Base-by-base conservation (phyloP, 1,139 yeast species). In the Lodderomyces metapsilosis region DNA sequence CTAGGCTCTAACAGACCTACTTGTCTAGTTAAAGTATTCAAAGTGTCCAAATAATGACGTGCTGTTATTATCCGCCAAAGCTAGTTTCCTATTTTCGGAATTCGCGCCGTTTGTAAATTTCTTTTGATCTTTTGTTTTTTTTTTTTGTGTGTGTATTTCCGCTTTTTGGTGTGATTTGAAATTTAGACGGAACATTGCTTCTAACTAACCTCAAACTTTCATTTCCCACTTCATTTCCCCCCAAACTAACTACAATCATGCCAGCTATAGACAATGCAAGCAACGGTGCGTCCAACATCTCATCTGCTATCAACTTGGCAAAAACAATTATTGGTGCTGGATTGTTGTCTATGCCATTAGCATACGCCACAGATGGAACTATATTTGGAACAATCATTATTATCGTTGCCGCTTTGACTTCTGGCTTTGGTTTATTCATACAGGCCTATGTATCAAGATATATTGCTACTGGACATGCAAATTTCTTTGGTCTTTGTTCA, bases 291-390 rank as follows among this genome's bases (percentile, higher is more conserved):
- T 58, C 68, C n/a, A 52, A 59, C 16, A 51, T 66, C 5, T 80
- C 85, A 2, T 80, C 86, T 1, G 60, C 74, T 21, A 62, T 84
- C 34, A 82, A 82, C 52, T 66, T 86, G 42, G 70, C 81, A 43
- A 85, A 85, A 58, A 85, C 92, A 6, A 83, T 85, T 43, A 74
- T 84, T 13, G 96, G 98, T 3, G 96, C 98, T 0, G 98, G 98
- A 0, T 76, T 92, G 51, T 76, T 92, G 43, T 96, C 97, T 12
- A 84, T 94, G 71, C 98, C 98, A 1, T 84, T 78, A 54, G 95
- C 97, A 0, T 84, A 87, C 60, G 74, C 81, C 42, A 80, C 91
- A n/a, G 95, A 91, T 58, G 96, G 97, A 2, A 61, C 89, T 2
- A 51, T 83, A 1, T 64, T 84, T 25, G 98, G 98, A 0, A 57